Evolutionary conservation across 441 rosid species (phyloP), one percentile per base, ranked within the genome.

Genomic region (Corymbia citriodora): DNA sequence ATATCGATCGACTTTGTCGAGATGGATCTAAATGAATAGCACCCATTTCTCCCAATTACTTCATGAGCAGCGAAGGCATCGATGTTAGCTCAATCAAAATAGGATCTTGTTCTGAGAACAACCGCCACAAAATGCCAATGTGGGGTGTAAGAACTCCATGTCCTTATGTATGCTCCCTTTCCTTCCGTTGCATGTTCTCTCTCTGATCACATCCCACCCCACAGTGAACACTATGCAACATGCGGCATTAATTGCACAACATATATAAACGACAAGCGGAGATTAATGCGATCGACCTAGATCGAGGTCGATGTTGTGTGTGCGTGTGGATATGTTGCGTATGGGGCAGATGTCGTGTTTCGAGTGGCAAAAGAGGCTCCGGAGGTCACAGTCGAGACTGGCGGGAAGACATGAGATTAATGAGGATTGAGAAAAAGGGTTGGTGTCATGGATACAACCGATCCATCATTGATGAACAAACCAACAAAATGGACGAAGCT

Each of bases 401-500:
- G 48, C 29, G 17, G 48, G n/a, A 72, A 40, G 52, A 40, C 17
- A 7, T 29, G 14, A 23, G 49, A 50, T 23, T 21, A 48, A 49
- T 12, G 82, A 52, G 40, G 59, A 82, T 57, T 29, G 74, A 79
- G 52, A 45, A 45, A 61, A 45, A 45, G 85, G 85, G 85, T 23
- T 12, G n/a, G 52, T 8, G 52, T 13, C 27, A 27, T 45, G 23
- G 85, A 7, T 79, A 25, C 27, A 12, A 12, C 49, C 14, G 85
- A 23, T 25, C n/a, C 53, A 6, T 79, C 85, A 89, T 82, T 81
- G 74, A 55, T 79, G 74, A 40, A 45, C 87, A 89, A 55, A 70
- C 88, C 52, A 83, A 89, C 88, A 89, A 89, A 79, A 29, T 31
- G 85, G 23, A 89, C 59, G 90, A 89, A 89, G 88, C 61, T 89